Evolutionary conservation across 176 grass and related monocot genomes (phyloP).

Genomic region (Cocos nucifera): DNA sequence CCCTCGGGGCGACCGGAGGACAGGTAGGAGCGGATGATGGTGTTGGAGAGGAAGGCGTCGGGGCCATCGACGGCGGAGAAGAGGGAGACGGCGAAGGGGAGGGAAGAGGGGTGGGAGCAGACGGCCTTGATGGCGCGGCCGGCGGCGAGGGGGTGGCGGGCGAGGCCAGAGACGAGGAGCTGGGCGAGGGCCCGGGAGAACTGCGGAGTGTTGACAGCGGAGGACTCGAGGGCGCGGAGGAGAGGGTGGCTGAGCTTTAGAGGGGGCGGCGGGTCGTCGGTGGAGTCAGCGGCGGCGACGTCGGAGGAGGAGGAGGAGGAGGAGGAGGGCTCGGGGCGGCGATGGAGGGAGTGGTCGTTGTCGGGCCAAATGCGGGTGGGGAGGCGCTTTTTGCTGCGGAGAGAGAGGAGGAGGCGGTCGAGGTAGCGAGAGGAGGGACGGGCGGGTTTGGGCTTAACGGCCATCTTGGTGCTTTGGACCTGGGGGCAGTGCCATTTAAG

Average conservation of each 20-base stretch:
- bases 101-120: conserved; percentile 28
- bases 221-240: conserved; percentile 24
- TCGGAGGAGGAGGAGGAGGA: conserved; percentile 6
- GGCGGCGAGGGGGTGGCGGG: conserved; percentile 27
- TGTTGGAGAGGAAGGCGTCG: conserved; percentile 31
- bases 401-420: conserved; percentile 16
- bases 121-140: conserved; percentile 30
- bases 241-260: conserved; percentile 32
- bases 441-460: neutral
- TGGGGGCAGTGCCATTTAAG: neutral
- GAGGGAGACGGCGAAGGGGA: conserved; percentile 12
- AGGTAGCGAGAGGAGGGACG: conserved; percentile 8
- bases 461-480: neutral
- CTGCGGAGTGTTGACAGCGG: conserved; percentile 22
- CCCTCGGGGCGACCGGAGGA: conserved; percentile 29
- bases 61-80: conserved; percentile 24
- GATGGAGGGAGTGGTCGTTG: neutral
- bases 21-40: conserved; percentile 14
- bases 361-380: conserved; percentile 2
- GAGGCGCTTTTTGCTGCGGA: conserved; percentile 7
- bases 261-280: neutral
- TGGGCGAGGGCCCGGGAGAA: conserved; percentile 44
- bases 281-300: conserved; percentile 1
- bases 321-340: neutral
- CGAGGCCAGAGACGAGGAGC: conserved; percentile 15